phyloP scores from a whole-genome alignment of 2,329 filamentous ascomycete species.

The Hortaea werneckii region DNA sequence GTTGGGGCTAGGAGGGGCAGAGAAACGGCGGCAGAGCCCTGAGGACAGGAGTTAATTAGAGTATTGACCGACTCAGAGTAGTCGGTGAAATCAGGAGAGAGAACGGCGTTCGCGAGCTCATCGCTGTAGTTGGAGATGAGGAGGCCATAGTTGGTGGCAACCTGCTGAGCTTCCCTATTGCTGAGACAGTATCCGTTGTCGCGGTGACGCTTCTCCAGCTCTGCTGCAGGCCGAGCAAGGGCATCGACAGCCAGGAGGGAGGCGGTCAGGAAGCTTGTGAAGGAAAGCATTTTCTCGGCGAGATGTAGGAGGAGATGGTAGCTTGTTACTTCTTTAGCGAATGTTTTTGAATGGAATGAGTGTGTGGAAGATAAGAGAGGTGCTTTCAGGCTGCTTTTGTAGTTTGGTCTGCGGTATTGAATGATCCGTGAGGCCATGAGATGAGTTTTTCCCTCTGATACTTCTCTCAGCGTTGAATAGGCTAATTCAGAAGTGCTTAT shows the following conservation, averaged over 20 bases:
- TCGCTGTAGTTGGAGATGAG: conserved; percentile 21
- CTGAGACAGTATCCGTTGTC: conserved; percentile 13
- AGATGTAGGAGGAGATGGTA: no score
- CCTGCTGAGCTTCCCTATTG: conserved; percentile 12
- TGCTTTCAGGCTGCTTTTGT: no score
- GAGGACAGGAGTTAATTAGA: conserved; percentile 22
- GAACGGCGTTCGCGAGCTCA: conserved; percentile 14
- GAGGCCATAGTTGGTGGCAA: conserved; percentile 19
- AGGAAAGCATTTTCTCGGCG: conserved; percentile 9
- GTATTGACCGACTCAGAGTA: conserved; percentile 25
- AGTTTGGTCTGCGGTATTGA: no score
- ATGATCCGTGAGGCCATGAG: no score
- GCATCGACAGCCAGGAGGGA: conserved; percentile 10
- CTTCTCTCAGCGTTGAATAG: no score
- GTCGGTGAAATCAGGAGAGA: conserved; percentile 21
- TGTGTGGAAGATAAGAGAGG: no score
- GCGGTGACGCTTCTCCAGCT: not conserved
- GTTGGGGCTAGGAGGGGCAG: conserved; percentile 17
- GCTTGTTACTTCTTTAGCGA: no score
- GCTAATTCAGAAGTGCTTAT: no score
- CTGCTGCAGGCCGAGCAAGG: conserved; percentile 5
- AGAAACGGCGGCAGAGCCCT: conserved; percentile 14
- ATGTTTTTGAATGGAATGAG: no score
- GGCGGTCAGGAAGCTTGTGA: conserved; percentile 7
- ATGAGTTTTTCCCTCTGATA: no score